Percentiles rank a stretch among this genome's conserved stretches.
phyloP scores from a whole-genome alignment of 495 filamentous ascomycete species.

The Sordaria brevicollis region DNA sequence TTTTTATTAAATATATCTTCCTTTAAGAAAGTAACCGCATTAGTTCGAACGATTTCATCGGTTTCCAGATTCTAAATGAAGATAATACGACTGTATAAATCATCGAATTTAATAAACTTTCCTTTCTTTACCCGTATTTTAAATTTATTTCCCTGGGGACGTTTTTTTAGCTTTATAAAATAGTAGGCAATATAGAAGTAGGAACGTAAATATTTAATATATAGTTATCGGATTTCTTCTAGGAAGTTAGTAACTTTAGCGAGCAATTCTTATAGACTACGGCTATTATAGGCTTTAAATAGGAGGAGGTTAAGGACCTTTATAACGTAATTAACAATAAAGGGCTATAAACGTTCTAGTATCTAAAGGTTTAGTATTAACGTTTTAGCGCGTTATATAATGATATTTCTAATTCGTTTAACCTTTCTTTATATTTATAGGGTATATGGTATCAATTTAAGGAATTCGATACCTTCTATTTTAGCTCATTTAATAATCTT shows the following conservation, averaged over 20 bases:
- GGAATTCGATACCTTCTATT: not conserved
- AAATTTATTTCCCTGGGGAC: no score
- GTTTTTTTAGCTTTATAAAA: not conserved
- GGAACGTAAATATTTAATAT: not conserved
- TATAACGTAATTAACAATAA: not conserved
- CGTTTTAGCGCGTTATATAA: not conserved
- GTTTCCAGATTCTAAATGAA: not conserved
- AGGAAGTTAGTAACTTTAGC: not conserved
- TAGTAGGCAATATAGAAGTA: not conserved
- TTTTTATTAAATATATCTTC: not conserved
- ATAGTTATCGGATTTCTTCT: not conserved
- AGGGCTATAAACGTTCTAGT: not conserved
- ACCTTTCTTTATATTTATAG: not conserved
- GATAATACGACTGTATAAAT: not conserved
- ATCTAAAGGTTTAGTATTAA: not conserved
- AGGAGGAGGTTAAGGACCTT: not conserved
- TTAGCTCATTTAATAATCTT: not conserved
- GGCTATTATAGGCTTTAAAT: not conserved
- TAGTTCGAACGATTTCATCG: not conserved
- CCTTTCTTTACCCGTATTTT: not conserved
- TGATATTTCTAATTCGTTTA: not conserved
- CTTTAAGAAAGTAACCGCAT: not conserved
- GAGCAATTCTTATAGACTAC: not conserved
- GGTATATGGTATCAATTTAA: not conserved
- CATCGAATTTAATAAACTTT: not conserved